A percentile compares a stretch with the other conserved stretches of the same genome.
Conservation (phyloP, 306 rosid species). For the Trichosanthes truncata region DNA sequence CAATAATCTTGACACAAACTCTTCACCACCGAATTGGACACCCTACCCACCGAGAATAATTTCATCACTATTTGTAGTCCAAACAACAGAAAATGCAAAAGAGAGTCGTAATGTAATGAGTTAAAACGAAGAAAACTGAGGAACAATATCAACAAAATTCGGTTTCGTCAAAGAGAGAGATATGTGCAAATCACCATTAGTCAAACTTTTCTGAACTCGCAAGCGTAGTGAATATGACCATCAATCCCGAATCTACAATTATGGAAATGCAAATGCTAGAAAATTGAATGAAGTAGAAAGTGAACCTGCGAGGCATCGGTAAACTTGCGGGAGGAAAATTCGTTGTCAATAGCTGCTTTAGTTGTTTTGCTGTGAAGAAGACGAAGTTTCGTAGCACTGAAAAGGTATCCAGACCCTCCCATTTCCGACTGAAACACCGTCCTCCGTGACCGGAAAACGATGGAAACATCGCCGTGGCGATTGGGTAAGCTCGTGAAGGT, state of each 20-base stretch:
- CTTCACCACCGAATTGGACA: constrained; percentile 29
- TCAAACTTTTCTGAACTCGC: not conserved
- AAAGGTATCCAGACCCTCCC: not conserved
- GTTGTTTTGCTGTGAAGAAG: constrained; percentile 14
- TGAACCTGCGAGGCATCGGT: constrained; percentile 8
- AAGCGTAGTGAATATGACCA: not conserved
- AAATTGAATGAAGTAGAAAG: not conserved
- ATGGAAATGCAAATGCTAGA: not conserved
- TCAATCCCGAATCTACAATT: not conserved
- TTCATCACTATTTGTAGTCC: not conserved
- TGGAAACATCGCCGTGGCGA: not conserved
- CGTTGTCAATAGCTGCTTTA: constrained; percentile 20
- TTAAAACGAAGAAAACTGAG: not conserved
- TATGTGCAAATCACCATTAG: not conserved
- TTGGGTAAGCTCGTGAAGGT: not conserved
- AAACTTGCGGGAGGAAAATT: constrained; percentile 18
- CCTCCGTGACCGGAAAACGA: not conserved
- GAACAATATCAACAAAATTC: not conserved
- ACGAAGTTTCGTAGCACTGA: constrained; percentile 21
- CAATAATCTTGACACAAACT: constrained; percentile 40
- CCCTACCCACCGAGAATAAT: constrained; percentile 24
- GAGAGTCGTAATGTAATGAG: not conserved
- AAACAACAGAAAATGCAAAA: not conserved
- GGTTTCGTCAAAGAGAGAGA: not conserved
- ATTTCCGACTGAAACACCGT: constrained; percentile 4